Evolutionary conservation across 2,329 filamentous ascomycete genomes (phyloP).

Genomic region (Pochonia chlamydosporia): DNA sequence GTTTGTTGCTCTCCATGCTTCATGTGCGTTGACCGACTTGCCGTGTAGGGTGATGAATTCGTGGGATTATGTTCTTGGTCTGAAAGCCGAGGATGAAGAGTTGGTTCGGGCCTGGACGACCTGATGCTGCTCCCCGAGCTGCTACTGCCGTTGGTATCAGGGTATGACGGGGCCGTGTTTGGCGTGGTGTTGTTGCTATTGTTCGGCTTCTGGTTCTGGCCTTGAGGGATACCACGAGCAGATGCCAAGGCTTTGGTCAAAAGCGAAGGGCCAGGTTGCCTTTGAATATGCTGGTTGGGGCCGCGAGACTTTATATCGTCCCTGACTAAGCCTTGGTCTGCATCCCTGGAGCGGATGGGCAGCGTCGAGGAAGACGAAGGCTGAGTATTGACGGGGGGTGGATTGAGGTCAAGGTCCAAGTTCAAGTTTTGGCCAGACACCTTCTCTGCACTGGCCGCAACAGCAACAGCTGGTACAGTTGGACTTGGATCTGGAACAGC

Average conservation of each 20-base stretch:
- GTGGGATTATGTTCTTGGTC: conserved; percentile 1
- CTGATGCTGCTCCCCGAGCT: neutral
- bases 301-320: conserved; percentile 40
- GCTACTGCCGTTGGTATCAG: neutral
- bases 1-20: conserved; percentile 10
- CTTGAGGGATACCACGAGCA: conserved; percentile 44
- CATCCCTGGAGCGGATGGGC: conserved; percentile 4
- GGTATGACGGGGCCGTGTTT: neutral
- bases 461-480: conserved; percentile 3
- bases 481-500: conserved; percentile 5
- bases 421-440: conserved; percentile 11
- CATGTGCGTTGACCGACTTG: conserved; percentile 4
- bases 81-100: neutral
- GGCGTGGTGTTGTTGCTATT: conserved; percentile 1
- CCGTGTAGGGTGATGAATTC: neutral
- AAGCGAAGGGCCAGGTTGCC: conserved; percentile 45
- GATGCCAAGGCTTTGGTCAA: conserved; percentile 54
- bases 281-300: conserved; percentile 27
- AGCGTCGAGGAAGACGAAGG: neutral
- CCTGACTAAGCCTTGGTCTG: conserved; percentile 1
- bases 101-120: neutral
- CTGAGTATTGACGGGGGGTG: conserved; percentile 1
- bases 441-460: conserved; percentile 7
- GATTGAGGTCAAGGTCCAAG: too few species aligned
- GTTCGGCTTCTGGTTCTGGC: conserved; percentile 1